Evolutionary conservation across 1,284 basidiomycete genomes (phyloP).

Genomic region (Sphaerobolus stellatus): DNA sequence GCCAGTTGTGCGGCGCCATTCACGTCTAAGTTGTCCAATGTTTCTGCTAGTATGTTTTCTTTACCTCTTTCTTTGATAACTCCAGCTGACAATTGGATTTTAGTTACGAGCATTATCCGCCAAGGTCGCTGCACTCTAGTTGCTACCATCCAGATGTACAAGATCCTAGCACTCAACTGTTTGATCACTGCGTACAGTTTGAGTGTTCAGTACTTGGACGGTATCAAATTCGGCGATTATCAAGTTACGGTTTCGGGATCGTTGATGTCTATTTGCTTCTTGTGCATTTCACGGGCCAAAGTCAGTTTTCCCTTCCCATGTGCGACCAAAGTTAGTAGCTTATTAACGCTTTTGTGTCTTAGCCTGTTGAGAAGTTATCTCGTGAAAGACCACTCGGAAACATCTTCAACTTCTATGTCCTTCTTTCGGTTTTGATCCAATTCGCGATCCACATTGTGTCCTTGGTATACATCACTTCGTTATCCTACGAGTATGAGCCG

Average conservation of each 20-base stretch:
- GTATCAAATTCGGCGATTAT: constrained; percentile 98
- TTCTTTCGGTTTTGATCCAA: constrained; percentile 86
- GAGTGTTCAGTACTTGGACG: constrained; percentile 93
- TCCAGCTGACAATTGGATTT: constrained; percentile 15
- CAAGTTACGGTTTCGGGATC: constrained; percentile 91
- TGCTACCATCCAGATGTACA: constrained; percentile 98
- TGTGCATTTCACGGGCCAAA: constrained; percentile 96
- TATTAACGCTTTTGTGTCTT: constrained; percentile 9
- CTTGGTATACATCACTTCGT: constrained; percentile 86
- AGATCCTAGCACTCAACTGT: constrained; percentile 94
- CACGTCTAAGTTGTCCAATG: constrained; percentile 93
- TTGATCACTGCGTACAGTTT: constrained; percentile 94
- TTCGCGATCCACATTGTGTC: constrained; percentile 89
- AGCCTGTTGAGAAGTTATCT: constrained; percentile 91
- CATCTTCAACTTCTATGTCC: constrained; percentile 94
- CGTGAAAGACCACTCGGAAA: constrained; percentile 88
- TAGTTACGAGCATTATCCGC: constrained; percentile 92
- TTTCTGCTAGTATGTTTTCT: constrained; percentile 74
- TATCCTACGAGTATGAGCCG: constrained; percentile 78
- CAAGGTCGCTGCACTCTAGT: constrained; percentile 96
- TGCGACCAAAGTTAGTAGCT: neutral
- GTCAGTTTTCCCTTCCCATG: constrained; percentile 40
- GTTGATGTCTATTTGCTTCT: constrained; percentile 96
- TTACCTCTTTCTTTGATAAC: constrained; percentile 2
- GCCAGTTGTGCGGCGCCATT: constrained; percentile 96